These are phyloP conservation scores for Ascocoryne sarcoides DNA, from an alignment of 2,329 filamentous ascomycete genomes.

Conservation along the genomic window DNA sequence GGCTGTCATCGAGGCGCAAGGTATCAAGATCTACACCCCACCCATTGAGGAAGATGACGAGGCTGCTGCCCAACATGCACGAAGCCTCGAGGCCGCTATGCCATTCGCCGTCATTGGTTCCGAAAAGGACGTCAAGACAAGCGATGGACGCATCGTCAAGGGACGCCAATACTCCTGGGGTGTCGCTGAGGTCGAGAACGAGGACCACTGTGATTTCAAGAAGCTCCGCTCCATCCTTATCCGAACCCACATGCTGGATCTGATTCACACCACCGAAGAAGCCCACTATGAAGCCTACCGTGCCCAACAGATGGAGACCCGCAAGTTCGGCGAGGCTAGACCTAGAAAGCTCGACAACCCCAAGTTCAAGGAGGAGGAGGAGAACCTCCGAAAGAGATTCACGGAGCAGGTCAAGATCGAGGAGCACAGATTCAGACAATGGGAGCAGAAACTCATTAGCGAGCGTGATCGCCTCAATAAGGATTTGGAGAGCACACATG, in stretches of 20 bases:
- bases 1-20: conserved; percentile 92
- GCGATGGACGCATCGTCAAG: conserved; percentile 94
- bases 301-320: conserved; percentile 98
- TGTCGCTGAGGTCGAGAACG: conserved; percentile 98
- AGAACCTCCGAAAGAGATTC: conserved; percentile 96
- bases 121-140: conserved; percentile 97
- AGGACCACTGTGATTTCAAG: conserved; percentile 99
- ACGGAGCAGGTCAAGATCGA: conserved; percentile 99
- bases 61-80: conserved; percentile 87
- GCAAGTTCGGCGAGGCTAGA: conserved; percentile 96
- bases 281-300: conserved; percentile 99
- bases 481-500: conserved; percentile 96
- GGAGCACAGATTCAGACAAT: conserved; percentile 97
- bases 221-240: conserved; percentile 98
- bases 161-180: conserved; percentile 98
- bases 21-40: conserved; percentile 99
- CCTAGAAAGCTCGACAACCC: conserved; percentile 98
- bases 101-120: conserved; percentile 98
- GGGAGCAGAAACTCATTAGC: conserved; percentile 99
- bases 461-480: conserved; percentile 99
- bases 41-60: conserved; percentile 98
- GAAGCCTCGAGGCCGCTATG: conserved; percentile 92
- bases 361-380: conserved; percentile 99
- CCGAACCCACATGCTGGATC: conserved; percentile 98
- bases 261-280: conserved; percentile 99